Evolutionary conservation across 352 stramenopile species (phyloP), one percentile per base, ranked within the genome.

Genomic region (Albugo candida): DNA sequence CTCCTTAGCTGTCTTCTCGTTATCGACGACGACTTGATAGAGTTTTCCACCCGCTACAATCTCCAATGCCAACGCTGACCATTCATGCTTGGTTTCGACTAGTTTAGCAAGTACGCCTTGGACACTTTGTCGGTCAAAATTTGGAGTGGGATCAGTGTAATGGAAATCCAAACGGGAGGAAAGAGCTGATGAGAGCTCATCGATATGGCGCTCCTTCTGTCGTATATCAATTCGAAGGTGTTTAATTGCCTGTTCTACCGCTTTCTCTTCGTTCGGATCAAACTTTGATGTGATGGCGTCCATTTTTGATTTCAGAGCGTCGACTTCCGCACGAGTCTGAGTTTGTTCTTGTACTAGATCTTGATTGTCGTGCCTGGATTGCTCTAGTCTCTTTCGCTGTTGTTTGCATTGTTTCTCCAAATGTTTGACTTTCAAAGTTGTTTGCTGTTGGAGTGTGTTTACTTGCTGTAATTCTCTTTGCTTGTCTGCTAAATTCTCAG

Each of bases 1-100:
- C 18, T 95, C 83, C 62, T 98, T 98, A 16, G 93, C 94, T 13
- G 93, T 98, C 36, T 97, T 85, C 31, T 97, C 93, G 55, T 96
- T 97, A 58, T 99, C 95, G 14, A 99, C 95, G 20, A 99, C 95
- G 35, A 99, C 92, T 60, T 99, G 92, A 56, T 97, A 98, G 10
- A 99, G 67, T 53, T 97, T 97, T 34, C 94, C 95, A 35, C 96
- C 96, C 5, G 95, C 95, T 20, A 86, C 92, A 44, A 99, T 96
- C 66, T 99, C 96, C 1, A 99, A 66, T 13, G 95, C 95, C 13
- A 95, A 96, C 13, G 92, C 81, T 51, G 93, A 81, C 60, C 77
- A 83, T 35, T 85, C 67, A 45, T 98, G 62, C 49, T 96, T 95
- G 0, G 97, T 94, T 47, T 93, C 68, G 8, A 99, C 62, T 10